Evolutionary conservation across 495 filamentous ascomycete species (phyloP).

Genomic region (Hypoxylon trugodes): DNA sequence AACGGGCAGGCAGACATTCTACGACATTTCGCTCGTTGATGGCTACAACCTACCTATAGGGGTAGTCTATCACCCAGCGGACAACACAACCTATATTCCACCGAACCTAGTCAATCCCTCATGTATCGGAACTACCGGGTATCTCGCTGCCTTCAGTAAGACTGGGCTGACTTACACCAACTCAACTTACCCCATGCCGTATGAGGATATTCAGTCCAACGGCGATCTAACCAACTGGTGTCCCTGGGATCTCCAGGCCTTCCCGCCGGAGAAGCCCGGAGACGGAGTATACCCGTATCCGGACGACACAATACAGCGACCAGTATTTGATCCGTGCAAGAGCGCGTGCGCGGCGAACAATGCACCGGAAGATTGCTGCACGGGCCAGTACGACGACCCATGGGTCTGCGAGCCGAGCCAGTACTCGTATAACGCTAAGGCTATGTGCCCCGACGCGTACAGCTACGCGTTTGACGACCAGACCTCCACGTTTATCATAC

Average conservation of each 20-base stretch:
- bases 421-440: slow-evolving; percentile 72
- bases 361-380: slow-evolving; percentile 71
- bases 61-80: slow-evolving; percentile 66
- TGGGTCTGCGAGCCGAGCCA: slow-evolving; percentile 65
- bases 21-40: slow-evolving; percentile 86
- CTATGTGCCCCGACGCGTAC: slow-evolving; percentile 82
- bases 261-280: slow-evolving; percentile 67
- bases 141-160: slow-evolving; percentile 54
- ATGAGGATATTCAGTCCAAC: slow-evolving; percentile 62
- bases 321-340: slow-evolving; percentile 75
- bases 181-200: slow-evolving; percentile 68
- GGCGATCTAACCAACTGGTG: slow-evolving; percentile 70
- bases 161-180: slow-evolving; percentile 59
- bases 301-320: slow-evolving; percentile 70
- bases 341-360: slow-evolving; percentile 72
- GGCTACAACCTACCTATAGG: slow-evolving; percentile 82
- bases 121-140: slow-evolving; percentile 72
- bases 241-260: slow-evolving; percentile 75
- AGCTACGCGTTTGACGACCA: slow-evolving; percentile 81
- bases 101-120: slow-evolving; percentile 77
- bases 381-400: slow-evolving; percentile 65
- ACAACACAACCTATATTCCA: slow-evolving; percentile 66
- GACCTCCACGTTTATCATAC: slow-evolving; percentile 77
- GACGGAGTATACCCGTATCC: slow-evolving; percentile 80
- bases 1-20: slow-evolving; percentile 71